These are phyloP conservation scores for Hypoxylon fuscum DNA, from an alignment of 495 filamentous ascomycete genomes.

Conservation along the genomic window DNA sequence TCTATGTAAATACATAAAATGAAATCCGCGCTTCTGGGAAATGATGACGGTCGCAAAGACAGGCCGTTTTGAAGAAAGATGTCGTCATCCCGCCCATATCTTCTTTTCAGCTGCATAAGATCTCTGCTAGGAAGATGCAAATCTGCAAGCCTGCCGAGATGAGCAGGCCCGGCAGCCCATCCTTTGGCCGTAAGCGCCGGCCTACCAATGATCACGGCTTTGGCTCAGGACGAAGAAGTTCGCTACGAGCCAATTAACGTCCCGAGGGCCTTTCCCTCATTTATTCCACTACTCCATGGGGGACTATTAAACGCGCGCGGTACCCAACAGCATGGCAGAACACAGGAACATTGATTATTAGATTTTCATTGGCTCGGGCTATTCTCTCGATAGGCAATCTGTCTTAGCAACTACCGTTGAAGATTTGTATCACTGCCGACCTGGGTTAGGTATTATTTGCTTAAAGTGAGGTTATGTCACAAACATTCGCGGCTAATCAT, in stretches of 20 bases:
- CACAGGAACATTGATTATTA: constrained; percentile 5
- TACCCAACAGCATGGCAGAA: constrained; percentile 3
- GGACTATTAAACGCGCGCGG: constrained; percentile 26
- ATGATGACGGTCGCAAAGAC: constrained; percentile 14
- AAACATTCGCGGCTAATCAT: background rate
- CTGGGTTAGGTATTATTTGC: constrained; percentile 14
- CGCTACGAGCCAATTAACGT: constrained; percentile 17
- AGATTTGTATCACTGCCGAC: background rate
- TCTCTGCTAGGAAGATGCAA: constrained; percentile 27
- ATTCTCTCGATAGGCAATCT: constrained; percentile 2
- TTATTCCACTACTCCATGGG: background rate
- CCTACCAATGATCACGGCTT: constrained; percentile 15
- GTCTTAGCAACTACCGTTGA: constrained; percentile 7
- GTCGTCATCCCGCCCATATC: constrained; percentile 34
- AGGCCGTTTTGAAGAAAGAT: constrained; percentile 9
- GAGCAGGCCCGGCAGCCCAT: constrained; percentile 20
- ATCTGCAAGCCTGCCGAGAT: constrained; percentile 22
- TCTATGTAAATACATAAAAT: background rate
- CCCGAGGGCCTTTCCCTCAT: background rate
- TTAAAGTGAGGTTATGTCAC: constrained; percentile 4
- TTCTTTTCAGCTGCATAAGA: constrained; percentile 22
- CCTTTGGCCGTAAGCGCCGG: constrained; percentile 27
- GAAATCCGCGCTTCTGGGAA: constrained; percentile 1
- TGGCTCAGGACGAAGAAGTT: background rate
- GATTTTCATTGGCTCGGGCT: constrained; percentile 15